Base-by-base conservation (phyloP, 495 filamentous ascomycete genomes). In the Apodospora peruviana region DNA sequence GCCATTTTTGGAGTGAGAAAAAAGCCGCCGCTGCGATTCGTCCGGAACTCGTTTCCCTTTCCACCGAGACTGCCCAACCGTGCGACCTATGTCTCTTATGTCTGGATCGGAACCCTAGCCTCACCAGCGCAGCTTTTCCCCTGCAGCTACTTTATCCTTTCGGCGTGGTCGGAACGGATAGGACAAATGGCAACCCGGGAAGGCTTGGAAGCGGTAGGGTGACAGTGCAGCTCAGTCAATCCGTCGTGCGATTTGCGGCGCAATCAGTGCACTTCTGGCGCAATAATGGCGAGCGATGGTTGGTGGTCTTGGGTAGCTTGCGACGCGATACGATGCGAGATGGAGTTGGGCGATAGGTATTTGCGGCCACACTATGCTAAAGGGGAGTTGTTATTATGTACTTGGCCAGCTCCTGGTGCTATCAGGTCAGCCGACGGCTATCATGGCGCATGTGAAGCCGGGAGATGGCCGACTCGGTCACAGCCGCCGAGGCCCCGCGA, bases 1-100 rank as follows among this genome's bases (percentile, higher is more conserved):
- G 59, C 47, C 62, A 62, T 65, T 62, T 59, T 65, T 55, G 45
- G 47, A 18, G 32, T n/a, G n/a, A n/a, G n/a, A n/a, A n/a, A n/a
- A 11, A 25, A 17, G 45, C 37, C 38, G 11, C 35, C n/a, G 24
- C 36, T 44, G 47, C 24, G 45, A 35, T 41, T 47, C 7, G 36
- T 45, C 42, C 43, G 40, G 47, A 51, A 47, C 47, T 57, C 40
- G 47, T 32, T 48, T 43, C 32, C 32, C 44, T 8, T 36, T 34
- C 18, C 44, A 22, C 10, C 11, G 17, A 37, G 32, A 45, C 25
- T 12, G 43, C 43, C 20, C n/a, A 14, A n/a, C 17, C 17, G 45
- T 50, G 45, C 46, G 25, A 46, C 48, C 17, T 35, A 3, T 24
- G 8, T 5, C n/a, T n/a, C n/a, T n/a, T n/a, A n/a, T n/a, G n/a